Base-by-base conservation (phyloP, 2,329 filamentous ascomycete species). In the Boeremia lycopersici region DNA sequence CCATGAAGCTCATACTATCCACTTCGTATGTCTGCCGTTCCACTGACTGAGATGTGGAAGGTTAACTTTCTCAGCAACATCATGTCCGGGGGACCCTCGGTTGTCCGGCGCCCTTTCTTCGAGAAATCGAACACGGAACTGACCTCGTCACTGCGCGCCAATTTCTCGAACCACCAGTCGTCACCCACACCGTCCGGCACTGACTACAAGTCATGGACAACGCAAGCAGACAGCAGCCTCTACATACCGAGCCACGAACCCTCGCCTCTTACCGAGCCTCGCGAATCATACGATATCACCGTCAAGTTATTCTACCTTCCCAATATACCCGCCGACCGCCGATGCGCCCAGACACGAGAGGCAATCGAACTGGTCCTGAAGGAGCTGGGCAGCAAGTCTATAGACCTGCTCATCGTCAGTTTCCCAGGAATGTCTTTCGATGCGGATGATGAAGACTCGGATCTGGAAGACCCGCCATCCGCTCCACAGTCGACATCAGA, bases 401-500 rank as follows among this genome's bases (percentile, higher is more conserved):
- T 98, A 61, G 91, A 98, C 72, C 84, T 99, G 26, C 82, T 99
- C 39, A 95, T 99, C 61, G 87, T 93, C 9, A 96, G 91, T 0
- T 98, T 97, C 74, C 93, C 95, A 0, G 92, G 91, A 42, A 88
- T 98, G 74, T 90, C 90, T 6, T 98, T 98, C 67, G 93, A 97
- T 65, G 93, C 93, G 43, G 90, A 95, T 70, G 93, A 92, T 73
- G 91, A 96, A 71, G 93, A 88, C 77, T 73, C 85, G 60, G 85
- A 90, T 42, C 85, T 87, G 42, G 89, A 89, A 50, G 67, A 71
- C 25, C 54, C 60, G 11, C 53, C 60, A 0, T 67, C 68, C 17
- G 61, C 63, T 12, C 65, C 63, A 4, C 60, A 56, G 3, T 65
- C 64, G 5, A 53, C 59, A n/a, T 60, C 66, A 9, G 63, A 88